phyloP scores from a whole-genome alignment of 768 basidiomycete species.

The Lactarius tabidus region DNA sequence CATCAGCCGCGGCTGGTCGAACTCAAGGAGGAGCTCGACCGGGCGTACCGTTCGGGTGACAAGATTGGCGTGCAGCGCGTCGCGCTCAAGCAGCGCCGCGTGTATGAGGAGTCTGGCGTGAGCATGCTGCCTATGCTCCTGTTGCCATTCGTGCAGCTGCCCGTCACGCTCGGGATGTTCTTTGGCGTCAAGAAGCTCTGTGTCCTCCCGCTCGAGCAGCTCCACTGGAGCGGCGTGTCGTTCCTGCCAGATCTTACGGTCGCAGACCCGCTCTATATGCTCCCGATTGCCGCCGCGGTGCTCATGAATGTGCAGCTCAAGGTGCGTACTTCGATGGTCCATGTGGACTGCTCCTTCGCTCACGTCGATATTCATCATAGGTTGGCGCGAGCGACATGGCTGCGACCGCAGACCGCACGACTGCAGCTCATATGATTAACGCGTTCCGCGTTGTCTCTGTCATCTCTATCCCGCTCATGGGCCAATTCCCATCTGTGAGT shows the following conservation, averaged over 20 bases:
- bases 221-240: slow-evolving; percentile 69
- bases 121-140: slow-evolving; percentile 52
- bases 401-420: slow-evolving; percentile 16
- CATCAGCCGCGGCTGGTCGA: slow-evolving; percentile 55
- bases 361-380: slow-evolving; percentile 35
- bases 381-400: slow-evolving; percentile 49
- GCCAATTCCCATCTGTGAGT: slow-evolving; percentile 63
- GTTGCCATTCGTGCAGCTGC: slow-evolving; percentile 63
- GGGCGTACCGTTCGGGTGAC: slow-evolving; percentile 35
- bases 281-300: slow-evolving; percentile 58
- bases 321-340: slow-evolving; percentile 40
- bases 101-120: slow-evolving; percentile 65
- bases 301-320: slow-evolving; percentile 66
- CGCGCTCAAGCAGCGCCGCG: slow-evolving; percentile 42
- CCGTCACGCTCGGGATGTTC: slow-evolving; percentile 79
- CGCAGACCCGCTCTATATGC: slow-evolving; percentile 68
- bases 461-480: slow-evolving; percentile 48
- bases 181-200: slow-evolving; percentile 74
- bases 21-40: slow-evolving; percentile 47
- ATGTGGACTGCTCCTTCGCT: neutral
- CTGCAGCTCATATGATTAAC: slow-evolving; percentile 25
- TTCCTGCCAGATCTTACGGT: slow-evolving; percentile 75
- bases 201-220: slow-evolving; percentile 63
- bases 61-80: slow-evolving; percentile 40
- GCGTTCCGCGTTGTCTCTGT: slow-evolving; percentile 38